A percentile compares a stretch with the other conserved stretches of the same genome.
phyloP scores from a whole-genome alignment of 768 basidiomycete species.

The Macrolepiota albuminosa region DNA sequence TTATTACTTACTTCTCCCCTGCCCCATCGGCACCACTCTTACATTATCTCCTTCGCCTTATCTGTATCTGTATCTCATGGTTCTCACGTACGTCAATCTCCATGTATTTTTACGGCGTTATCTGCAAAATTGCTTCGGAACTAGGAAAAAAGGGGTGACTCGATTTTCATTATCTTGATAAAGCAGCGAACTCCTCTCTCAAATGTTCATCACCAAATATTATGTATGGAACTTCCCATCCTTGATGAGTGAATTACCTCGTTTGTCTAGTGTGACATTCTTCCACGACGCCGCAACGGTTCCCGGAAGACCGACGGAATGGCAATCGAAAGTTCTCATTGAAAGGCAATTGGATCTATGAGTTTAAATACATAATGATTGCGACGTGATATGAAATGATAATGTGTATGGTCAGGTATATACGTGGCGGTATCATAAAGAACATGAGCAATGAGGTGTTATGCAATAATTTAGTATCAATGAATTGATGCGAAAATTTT shows the following conservation, averaged over 20 bases:
- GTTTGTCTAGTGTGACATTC: not conserved
- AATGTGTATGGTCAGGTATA: slow-evolving; percentile 1
- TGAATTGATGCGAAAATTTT: not conserved
- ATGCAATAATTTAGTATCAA: slow-evolving; percentile 7
- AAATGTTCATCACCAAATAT: not conserved
- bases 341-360: not conserved
- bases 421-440: not conserved
- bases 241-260: not conserved
- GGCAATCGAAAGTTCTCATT: not conserved
- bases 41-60: not conserved
- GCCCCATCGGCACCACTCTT: not conserved
- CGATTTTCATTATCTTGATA: not conserved
- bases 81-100: not conserved
- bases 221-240: not conserved
- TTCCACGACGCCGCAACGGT: not conserved
- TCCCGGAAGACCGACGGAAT: not conserved
- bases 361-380: not conserved
- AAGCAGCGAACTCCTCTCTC: not conserved
- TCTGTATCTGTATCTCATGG: not conserved
- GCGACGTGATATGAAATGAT: not conserved
- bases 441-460: not conserved
- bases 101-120: not conserved
- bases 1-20: not conserved
- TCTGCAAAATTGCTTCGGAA: not conserved
- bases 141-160: not conserved